Evolutionary conservation across 768 basidiomycete genomes (phyloP).

Genomic region (Termitomyces sp.): DNA sequence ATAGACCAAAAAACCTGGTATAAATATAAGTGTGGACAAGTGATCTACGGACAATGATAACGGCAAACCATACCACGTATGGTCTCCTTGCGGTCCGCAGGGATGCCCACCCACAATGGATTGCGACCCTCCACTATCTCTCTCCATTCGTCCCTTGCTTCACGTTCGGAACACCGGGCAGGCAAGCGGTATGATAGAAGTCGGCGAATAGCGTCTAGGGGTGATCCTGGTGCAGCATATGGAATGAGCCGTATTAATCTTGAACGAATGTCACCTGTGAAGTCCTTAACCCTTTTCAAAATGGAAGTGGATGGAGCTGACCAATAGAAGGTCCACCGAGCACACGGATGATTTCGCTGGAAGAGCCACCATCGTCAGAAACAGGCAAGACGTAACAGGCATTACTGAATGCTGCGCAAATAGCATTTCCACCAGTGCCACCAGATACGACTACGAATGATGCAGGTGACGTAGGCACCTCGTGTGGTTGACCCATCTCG

Average conservation of each 20-base stretch:
- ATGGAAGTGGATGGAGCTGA: conserved; percentile 18
- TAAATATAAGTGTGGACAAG: background rate
- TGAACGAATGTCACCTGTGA: conserved; percentile 80
- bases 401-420: conserved; percentile 77
- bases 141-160: conserved; percentile 87
- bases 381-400: conserved; percentile 88
- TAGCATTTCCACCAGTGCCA: conserved; percentile 91
- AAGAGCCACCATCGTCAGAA: conserved; percentile 94
- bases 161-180: conserved; percentile 56
- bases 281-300: background rate
- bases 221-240: conserved; percentile 47
- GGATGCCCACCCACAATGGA: conserved; percentile 78
- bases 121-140: conserved; percentile 88
- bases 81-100: conserved; percentile 85
- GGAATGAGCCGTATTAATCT: conserved; percentile 87
- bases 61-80: conserved; percentile 59
- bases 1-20: conserved; percentile 82
- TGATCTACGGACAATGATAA: background rate
- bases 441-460: conserved; percentile 81
- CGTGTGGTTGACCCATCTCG: conserved; percentile 1
- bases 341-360: conserved; percentile 90
- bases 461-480: conserved; percentile 11
- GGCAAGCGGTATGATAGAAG: conserved; percentile 82
- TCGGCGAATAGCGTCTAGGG: conserved; percentile 66
- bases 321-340: conserved; percentile 85